Evolutionary conservation across 768 basidiomycete genomes (phyloP), one percentile per base, ranked within the genome.

Genomic region (Mycena pura): DNA sequence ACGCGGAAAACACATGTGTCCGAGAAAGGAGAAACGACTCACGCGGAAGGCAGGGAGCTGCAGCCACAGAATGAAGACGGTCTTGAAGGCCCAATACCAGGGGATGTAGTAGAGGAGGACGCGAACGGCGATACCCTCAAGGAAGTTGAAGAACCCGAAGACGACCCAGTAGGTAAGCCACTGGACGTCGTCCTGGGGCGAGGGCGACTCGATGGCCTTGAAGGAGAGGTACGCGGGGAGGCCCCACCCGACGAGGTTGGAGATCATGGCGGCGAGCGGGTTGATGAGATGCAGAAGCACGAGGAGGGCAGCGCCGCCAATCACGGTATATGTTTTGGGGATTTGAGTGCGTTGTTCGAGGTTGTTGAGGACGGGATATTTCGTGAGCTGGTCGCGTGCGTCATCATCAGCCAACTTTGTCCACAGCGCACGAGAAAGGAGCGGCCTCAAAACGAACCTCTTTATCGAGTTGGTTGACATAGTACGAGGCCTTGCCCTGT

Each of bases 161-260:
- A 96, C 85, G 72, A 93, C 84, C 96, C 96, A 99, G 83, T 99
- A 99, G 3, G 96, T 96, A 71, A 98, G 84, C 95, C 95, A 98
- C 78, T 97, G 95, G 70, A 91, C 82, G 77, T 96, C 92, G 67
- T 96, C 94, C 67, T 89, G 83, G 60, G 88, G 81, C 3, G 85
- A 82, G n/a, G 93, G 92, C 5, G 84, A 77, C 77, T 99, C 96
- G 72, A 99, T 86, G 27, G 97, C 96, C 78, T 91, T 91, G 82
- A 98, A 87, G 50, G 95, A 97, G 75, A 97, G 86, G 76, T 94
- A 99, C 6, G 95, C 95, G 27, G 97, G 97, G 69, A 99, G 83
- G 29, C 80, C 92, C 90, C 92, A 99, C 50, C 96, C 97, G 70
- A 99, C 86, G 70, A 97, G 82, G 78, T 97, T 96, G 60, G 96